phyloP scores from a whole-genome alignment of 2,329 filamentous ascomycete species.

The Hypoxylon sp. region DNA sequence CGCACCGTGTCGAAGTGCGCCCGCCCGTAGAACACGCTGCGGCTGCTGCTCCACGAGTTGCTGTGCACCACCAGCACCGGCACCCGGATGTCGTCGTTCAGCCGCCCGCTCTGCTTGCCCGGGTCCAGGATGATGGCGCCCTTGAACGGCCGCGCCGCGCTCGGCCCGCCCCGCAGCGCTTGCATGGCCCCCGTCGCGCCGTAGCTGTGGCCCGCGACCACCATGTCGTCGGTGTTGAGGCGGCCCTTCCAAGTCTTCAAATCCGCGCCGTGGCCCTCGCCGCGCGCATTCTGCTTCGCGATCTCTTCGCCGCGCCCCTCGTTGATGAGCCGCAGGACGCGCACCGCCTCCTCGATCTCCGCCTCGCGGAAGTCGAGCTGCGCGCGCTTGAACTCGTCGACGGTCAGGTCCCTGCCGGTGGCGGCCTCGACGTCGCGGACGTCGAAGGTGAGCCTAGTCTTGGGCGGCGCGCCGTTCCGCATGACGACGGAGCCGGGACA shows the following conservation, averaged over 20 bases:
- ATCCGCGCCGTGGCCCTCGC: conserved; percentile 59
- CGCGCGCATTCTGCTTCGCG: conserved; percentile 61
- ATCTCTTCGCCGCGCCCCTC: conserved; percentile 56
- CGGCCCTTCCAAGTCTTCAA: conserved; percentile 67
- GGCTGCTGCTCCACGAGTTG: conserved; percentile 73
- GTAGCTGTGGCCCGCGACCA: conserved; percentile 75
- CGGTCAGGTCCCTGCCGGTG: conserved; percentile 45
- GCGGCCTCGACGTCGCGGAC: conserved; percentile 57
- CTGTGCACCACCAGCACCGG: conserved; percentile 75
- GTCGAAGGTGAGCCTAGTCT: conserved; percentile 56
- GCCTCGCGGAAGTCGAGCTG: conserved; percentile 67
- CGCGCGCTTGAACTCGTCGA: conserved; percentile 59
- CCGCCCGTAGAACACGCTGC: conserved; percentile 72
- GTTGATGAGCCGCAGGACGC: conserved; percentile 60
- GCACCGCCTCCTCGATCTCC: conserved; percentile 64
- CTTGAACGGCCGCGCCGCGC: conserved; percentile 62
- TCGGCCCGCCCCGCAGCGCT: conserved; percentile 67
- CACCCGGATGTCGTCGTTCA: conserved; percentile 72
- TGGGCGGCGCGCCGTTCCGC: conserved; percentile 52
- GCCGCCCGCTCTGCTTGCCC: conserved; percentile 73
- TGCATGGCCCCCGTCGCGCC: conserved; percentile 76
- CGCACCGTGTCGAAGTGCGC: conserved; percentile 76
- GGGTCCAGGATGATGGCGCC: conserved; percentile 76
- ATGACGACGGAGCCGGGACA: conserved; percentile 62
- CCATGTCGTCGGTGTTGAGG: conserved; percentile 69